Base-by-base conservation (phyloP, 129 eudicot species). In the Sambucus nigra region DNA sequence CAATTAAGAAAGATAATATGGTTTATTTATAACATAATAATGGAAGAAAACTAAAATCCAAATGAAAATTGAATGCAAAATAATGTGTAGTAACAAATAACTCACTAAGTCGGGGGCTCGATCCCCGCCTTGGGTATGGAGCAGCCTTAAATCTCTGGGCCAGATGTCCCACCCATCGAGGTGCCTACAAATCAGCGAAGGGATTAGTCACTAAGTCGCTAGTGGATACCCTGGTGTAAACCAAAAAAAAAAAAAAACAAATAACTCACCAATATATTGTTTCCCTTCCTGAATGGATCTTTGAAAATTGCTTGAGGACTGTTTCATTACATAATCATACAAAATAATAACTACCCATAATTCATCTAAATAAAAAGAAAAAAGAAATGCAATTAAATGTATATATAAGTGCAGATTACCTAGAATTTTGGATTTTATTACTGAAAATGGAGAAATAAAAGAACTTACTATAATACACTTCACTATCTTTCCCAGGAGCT, bases 281-380 rank as follows among this genome's bases (percentile, higher is more conserved):
- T 76, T 6, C 97, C 97, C 64, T 95, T 80, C 59, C 97, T 80
- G 80, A 89, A 89, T 73, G 97, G 97, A 68, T 89, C 97, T 55
- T 66, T 81, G 56, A 89, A 89, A 21, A 89, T 81, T n/a, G 97
- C 97, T 76, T 89, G 95, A 29, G 97, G 97, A 55, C 97, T 89
- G 81, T 75, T 72, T 31, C 5, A 68, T 50, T 44, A 33, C 24
- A 67, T 23, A 53, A 60, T 9, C 51, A 25, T 19, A 45, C 45
- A 13, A 15, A 16, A 45, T 23, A 9, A 13, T 70, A 47, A 7
- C 9, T 18, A 2, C 42, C 12, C 2, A 35, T 7, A 17, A 49
- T 38, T 17, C 9, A 49, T 44, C 10, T 24, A 19, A 18, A 53
- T 39, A 18, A 16, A 50, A 29, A 18, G 12, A 38, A 18, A 22